These are phyloP conservation scores for Aspergillus versicolor DNA, from an alignment of 2,329 filamentous ascomycete genomes.

Conservation along the genomic window DNA sequence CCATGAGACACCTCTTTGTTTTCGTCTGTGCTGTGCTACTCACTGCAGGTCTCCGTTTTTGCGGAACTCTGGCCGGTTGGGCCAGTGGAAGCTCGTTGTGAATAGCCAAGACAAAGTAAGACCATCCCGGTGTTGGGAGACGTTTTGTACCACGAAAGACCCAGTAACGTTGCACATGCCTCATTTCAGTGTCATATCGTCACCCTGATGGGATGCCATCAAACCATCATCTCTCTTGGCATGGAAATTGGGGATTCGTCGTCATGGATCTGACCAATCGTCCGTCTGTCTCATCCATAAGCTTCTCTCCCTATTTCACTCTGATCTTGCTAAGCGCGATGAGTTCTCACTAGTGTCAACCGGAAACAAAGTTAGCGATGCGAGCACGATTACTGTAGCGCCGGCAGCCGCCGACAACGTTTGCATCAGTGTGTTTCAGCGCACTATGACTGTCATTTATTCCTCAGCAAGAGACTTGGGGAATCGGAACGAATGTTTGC, in stretches of 20 bases:
- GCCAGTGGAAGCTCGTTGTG: conserved; percentile 16
- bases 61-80: conserved; percentile 20
- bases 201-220: conserved; percentile 29
- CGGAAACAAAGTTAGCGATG: neutral
- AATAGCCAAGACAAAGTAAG: conserved; percentile 22
- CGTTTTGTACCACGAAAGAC: conserved; percentile 33
- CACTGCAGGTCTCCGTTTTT: conserved; percentile 34
- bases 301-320: conserved; percentile 2
- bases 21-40: conserved; percentile 24
- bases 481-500: conserved; percentile 30
- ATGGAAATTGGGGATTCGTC: conserved; percentile 21
- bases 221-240: conserved; percentile 20
- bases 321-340: conserved; percentile 6
- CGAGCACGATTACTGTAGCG: conserved; percentile 7
- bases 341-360: neutral
- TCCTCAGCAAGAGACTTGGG: conserved; percentile 1
- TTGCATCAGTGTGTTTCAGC: conserved; percentile 24
- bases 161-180: conserved; percentile 37
- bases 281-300: conserved; percentile 4
- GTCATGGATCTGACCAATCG: conserved; percentile 24
- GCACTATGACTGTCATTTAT: conserved; percentile 21
- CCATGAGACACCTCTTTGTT: conserved; percentile 23
- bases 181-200: conserved; percentile 8
- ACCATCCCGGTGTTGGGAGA: conserved; percentile 29
- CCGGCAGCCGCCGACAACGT: conserved; percentile 31